Evolutionary conservation across 352 stramenopile species (phyloP), one percentile per base, ranked within the genome.

Genomic region (Hyaloperonospora arabidopsidis): DNA sequence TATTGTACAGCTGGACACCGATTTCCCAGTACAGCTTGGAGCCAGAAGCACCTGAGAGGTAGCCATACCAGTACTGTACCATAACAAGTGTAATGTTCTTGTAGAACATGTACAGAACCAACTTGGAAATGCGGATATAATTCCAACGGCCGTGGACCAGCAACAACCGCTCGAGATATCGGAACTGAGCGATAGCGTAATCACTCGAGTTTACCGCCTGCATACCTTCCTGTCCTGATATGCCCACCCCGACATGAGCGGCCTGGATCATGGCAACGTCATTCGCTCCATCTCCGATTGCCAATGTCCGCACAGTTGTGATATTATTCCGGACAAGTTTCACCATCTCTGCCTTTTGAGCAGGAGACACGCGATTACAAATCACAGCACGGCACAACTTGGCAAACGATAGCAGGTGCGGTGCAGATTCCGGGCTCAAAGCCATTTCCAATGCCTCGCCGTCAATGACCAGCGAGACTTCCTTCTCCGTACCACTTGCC

Each of bases 211-310:
- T 97, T 12, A 97, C 92, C 14, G 93, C 93, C 43, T 98, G 93
- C 69, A 94, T 90, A 6, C 93, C 93, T 76, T 98, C 93, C 53
- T 97, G 91, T 13, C 93, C 93, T 11, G 76, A 92, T 41, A 98
- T 97, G 19, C 93, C 93, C 1, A 98, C 84, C 10, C 93, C 93
- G 2, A 98, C 79, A 28, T 98, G 87, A 10, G 87, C 90, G 3
- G 87, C 81, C 65, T 97, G 91, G 15, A 98, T 97, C 93, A 98
- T 98, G 7, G 73, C 84, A 6, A 97, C 92, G 52, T 97, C 92
- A 57, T 97, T 97, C 8, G 91, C 92, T 14, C 92, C 92, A 59
- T 97, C 92, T 8, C 92, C 92, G 48, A 97, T 97, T 7, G 89
- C 88, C 7, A 97, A 63, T 0, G 79, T 87, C 8, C 79, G 66